These are phyloP conservation scores for Coriolopsis trogii DNA, from an alignment of 1,284 basidiomycete species.

Conservation along the genomic window DNA sequence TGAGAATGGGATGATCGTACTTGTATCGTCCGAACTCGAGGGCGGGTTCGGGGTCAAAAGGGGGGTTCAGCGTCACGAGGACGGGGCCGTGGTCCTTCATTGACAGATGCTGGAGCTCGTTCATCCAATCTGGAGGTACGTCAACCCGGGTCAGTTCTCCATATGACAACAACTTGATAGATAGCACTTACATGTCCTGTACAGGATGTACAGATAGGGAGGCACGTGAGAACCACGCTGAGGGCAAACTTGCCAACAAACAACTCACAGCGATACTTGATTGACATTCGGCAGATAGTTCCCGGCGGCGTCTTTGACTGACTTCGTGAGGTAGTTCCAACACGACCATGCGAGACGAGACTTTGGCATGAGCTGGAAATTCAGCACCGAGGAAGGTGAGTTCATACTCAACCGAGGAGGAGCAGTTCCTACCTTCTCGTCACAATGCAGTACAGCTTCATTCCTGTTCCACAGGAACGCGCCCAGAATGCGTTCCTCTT, in stretches of 20 bases:
- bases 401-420: not conserved
- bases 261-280: constrained; percentile 65
- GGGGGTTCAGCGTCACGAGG: constrained; percentile 80
- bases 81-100: constrained; percentile 64
- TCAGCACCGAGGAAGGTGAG: not conserved
- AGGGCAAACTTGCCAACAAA: not conserved
- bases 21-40: constrained; percentile 55
- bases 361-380: constrained; percentile 73
- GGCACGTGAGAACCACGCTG: not conserved
- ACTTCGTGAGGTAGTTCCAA: constrained; percentile 75
- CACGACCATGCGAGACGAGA: constrained; percentile 66
- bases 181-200: constrained; percentile 50
- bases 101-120: constrained; percentile 73
- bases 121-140: constrained; percentile 57
- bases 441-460: constrained; percentile 71
- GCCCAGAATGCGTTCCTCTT: constrained; percentile 62
- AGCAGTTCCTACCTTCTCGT: constrained; percentile 45
- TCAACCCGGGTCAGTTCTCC: no score
- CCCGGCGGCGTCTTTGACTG: constrained; percentile 40
- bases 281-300: constrained; percentile 53
- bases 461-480: constrained; percentile 74
- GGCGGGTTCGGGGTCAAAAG: constrained; percentile 57
- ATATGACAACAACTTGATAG: no score
- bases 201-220: not conserved
- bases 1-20: constrained; percentile 75